Percentiles rank a stretch among this genome's conserved stretches.
phyloP scores from a whole-genome alignment of 352 stramenopile genomes.

The Globisporangium middletonii region DNA sequence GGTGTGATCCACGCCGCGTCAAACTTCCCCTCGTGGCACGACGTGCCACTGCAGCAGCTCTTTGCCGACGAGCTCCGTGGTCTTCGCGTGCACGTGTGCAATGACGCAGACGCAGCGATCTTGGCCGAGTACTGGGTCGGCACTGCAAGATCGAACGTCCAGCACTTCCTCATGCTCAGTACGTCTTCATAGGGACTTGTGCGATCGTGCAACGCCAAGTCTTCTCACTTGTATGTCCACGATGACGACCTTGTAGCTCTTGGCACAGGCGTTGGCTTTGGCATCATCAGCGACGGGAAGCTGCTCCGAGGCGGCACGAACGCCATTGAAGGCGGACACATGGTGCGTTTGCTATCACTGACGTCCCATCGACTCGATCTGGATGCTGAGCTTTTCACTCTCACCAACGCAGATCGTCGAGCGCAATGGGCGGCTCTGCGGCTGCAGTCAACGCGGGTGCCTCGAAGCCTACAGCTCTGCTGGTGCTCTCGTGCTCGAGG shows the following conservation, averaged over 20 bases:
- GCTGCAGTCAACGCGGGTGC: conserved; percentile 68
- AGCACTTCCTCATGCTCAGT: conserved; percentile 85
- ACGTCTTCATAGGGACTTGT: conserved; percentile 1
- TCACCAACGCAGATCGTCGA: conserved; percentile 57
- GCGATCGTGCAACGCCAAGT: neutral
- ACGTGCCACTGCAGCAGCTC: conserved; percentile 56
- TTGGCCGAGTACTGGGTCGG: conserved; percentile 79
- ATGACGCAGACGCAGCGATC: conserved; percentile 78
- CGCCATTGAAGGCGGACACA: conserved; percentile 75
- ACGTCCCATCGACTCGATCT: no score
- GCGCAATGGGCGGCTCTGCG: conserved; percentile 66
- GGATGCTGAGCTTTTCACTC: no score
- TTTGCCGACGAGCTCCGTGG: conserved; percentile 26
- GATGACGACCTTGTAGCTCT: conserved; percentile 32
- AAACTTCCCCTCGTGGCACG: conserved; percentile 65
- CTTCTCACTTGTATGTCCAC: neutral
- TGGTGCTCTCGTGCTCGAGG: conserved; percentile 52
- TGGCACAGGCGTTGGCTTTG: conserved; percentile 67
- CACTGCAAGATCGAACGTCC: conserved; percentile 43
- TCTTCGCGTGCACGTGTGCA: conserved; percentile 38
- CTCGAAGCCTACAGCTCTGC: conserved; percentile 79
- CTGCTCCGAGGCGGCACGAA: conserved; percentile 64
- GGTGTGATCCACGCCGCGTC: conserved; percentile 58
- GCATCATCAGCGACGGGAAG: conserved; percentile 54
- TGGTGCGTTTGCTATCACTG: conserved; percentile 27